Evolutionary conservation across 2,329 filamentous ascomycete genomes (phyloP).

Genomic region (Penicillium sp.): DNA sequence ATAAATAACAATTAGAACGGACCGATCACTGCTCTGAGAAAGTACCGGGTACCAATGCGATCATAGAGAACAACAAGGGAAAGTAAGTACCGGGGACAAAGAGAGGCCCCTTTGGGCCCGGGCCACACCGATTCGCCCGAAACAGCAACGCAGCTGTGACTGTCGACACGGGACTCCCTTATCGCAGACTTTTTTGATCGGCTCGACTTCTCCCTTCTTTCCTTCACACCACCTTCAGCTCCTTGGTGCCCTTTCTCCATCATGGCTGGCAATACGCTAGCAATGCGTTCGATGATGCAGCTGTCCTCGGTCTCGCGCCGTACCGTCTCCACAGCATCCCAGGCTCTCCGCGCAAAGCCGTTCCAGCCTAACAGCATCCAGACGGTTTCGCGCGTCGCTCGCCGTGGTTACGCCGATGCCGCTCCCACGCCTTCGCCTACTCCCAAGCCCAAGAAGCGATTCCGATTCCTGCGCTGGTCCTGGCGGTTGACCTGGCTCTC

Average conservation of each 20-base stretch:
- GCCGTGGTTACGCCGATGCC: conserved; percentile 54
- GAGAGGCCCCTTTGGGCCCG: conserved; percentile 1
- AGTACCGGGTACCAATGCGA: background rate
- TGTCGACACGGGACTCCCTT: conserved; percentile 5
- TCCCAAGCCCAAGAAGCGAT: conserved; percentile 55
- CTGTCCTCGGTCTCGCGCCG: conserved; percentile 38
- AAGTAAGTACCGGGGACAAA: background rate
- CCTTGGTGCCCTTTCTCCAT: conserved; percentile 25
- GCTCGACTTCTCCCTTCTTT: conserved; percentile 11
- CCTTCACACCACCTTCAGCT: conserved; percentile 8
- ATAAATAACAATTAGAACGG: background rate
- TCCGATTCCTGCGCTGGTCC: conserved; percentile 71
- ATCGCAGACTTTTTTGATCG: conserved; percentile 21
- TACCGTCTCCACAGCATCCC: conserved; percentile 32
- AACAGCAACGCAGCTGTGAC: conserved; percentile 25
- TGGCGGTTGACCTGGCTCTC: conserved; percentile 83
- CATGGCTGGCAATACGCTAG: conserved; percentile 38
- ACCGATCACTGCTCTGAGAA: background rate
- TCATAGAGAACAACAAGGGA: background rate
- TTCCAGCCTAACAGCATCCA: conserved; percentile 25
- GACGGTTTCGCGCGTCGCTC: conserved; percentile 38
- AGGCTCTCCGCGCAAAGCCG: conserved; percentile 27
- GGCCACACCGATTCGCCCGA: conserved; percentile 39
- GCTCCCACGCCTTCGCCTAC: conserved; percentile 31
- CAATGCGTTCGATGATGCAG: conserved; percentile 38